phyloP scores from a whole-genome alignment of 495 filamentous ascomycete genomes.

The Hypoxylon intermedium region DNA sequence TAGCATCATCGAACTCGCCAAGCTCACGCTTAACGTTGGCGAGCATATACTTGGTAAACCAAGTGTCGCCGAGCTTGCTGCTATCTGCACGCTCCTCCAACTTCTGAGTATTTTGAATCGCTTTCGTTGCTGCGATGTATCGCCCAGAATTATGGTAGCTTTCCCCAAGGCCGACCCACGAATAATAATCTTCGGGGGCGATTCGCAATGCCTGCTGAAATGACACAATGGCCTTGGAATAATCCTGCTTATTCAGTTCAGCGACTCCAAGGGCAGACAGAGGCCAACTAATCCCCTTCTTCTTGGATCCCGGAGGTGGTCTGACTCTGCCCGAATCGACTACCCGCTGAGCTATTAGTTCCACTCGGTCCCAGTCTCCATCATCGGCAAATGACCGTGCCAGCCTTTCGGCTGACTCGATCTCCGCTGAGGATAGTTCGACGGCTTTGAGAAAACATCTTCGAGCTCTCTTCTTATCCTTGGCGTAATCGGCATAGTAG shows the following conservation, averaged over 20 bases:
- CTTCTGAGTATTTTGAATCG: conserved; percentile 79
- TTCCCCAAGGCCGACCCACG: conserved; percentile 94
- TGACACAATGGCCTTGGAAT: conserved; percentile 81
- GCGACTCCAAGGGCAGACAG: conserved; percentile 96
- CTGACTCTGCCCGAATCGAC: conserved; percentile 90
- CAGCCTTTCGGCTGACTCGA: conserved; percentile 86
- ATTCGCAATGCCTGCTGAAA: conserved; percentile 91
- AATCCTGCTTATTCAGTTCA: conserved; percentile 93
- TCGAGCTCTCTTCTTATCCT: conserved; percentile 81
- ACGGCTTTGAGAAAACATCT: conserved; percentile 97
- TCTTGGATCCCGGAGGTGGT: conserved; percentile 88
- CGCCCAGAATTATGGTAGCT: conserved; percentile 93
- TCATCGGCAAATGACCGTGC: conserved; percentile 84
- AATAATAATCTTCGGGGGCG: conserved; percentile 84
- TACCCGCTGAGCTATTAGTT: conserved; percentile 87
- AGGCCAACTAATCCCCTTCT: conserved; percentile 92
- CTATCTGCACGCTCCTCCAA: conserved; percentile 64
- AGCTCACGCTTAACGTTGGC: conserved; percentile 93
- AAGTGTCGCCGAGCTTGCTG: conserved; percentile 64
- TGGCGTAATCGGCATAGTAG: conserved; percentile 91
- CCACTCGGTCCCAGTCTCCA: conserved; percentile 94
- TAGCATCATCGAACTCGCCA: conserved; percentile 84
- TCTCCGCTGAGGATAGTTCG: conserved; percentile 86
- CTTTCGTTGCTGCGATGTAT: conserved; percentile 90
- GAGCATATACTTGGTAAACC: conserved; percentile 97